Evolutionary conservation across 768 basidiomycete genomes (phyloP).

Genomic region (Floccularia luteovirens): DNA sequence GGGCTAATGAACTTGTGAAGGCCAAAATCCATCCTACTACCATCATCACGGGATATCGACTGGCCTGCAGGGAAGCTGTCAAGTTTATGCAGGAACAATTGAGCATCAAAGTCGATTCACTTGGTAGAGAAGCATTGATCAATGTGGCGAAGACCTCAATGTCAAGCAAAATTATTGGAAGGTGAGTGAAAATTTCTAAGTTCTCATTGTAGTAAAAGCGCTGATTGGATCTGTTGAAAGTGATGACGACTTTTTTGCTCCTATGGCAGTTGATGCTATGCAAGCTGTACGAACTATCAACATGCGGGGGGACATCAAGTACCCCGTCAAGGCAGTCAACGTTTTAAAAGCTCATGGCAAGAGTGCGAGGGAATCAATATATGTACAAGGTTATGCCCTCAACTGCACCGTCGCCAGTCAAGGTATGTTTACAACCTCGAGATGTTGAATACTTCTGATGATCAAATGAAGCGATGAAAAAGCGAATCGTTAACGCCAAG

Average conservation of each 20-base stretch:
- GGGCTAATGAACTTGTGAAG: slow-evolving; percentile 97
- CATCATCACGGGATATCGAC: slow-evolving; percentile 96
- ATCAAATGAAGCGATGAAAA: slow-evolving; percentile 82
- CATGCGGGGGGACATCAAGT: slow-evolving; percentile 91
- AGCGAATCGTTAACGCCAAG: slow-evolving; percentile 85
- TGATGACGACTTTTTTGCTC: slow-evolving; percentile 96
- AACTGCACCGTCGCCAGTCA: slow-evolving; percentile 99
- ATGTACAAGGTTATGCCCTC: slow-evolving; percentile 93
- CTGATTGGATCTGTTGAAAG: slow-evolving; percentile 30
- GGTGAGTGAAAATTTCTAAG: slow-evolving; percentile 45
- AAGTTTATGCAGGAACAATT: slow-evolving; percentile 98
- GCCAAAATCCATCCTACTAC: slow-evolving; percentile 98
- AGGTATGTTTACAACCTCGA: slow-evolving; percentile 44
- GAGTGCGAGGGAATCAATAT: slow-evolving; percentile 91
- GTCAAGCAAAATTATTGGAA: slow-evolving; percentile 97
- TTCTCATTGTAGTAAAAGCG: background rate
- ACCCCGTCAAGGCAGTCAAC: slow-evolving; percentile 99
- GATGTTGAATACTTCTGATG: background rate
- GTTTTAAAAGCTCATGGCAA: slow-evolving; percentile 96
- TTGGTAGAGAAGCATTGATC: slow-evolving; percentile 89
- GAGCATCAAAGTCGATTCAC: slow-evolving; percentile 85
- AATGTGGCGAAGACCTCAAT: slow-evolving; percentile 98
- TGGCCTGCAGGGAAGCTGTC: slow-evolving; percentile 96
- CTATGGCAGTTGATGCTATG: slow-evolving; percentile 99
- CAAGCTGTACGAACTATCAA: slow-evolving; percentile 94